These are phyloP conservation scores for Aspergillus sp. DNA, from an alignment of 2,329 filamentous ascomycete genomes.

Conservation along the genomic window DNA sequence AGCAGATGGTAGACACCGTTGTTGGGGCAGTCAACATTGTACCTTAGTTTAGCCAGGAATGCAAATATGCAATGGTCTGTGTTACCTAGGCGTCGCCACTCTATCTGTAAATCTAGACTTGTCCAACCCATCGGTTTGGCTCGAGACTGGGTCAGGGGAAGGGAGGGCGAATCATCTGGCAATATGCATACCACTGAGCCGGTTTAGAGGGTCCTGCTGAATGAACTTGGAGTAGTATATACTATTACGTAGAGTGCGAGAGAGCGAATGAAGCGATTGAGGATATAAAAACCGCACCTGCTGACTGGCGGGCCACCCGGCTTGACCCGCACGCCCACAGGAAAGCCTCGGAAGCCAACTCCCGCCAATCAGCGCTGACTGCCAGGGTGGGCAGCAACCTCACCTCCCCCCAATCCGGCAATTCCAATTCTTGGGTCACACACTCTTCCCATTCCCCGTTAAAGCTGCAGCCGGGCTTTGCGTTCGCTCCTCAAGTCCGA, in stretches of 20 bases:
- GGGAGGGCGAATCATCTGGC: too few relatives aligned
- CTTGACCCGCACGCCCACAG: background rate
- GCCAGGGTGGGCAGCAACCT: background rate
- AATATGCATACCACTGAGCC: too few relatives aligned
- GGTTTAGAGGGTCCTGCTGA: too few relatives aligned
- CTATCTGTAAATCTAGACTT: too few relatives aligned
- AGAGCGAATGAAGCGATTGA: too few relatives aligned
- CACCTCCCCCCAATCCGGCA: background rate
- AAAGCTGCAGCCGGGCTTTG: background rate
- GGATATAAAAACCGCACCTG: background rate
- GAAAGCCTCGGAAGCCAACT: background rate
- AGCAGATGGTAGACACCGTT: conserved; percentile 4
- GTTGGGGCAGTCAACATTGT: background rate
- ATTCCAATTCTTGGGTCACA: background rate
- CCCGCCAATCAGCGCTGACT: background rate
- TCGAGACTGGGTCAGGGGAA: too few relatives aligned
- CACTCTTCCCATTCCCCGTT: background rate
- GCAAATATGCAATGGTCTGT: too few relatives aligned
- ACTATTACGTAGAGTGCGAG: too few relatives aligned
- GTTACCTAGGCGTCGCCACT: too few relatives aligned
- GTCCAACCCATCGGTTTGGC: too few relatives aligned
- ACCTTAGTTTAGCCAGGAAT: too few relatives aligned
- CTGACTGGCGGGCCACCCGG: background rate
- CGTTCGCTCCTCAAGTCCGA: background rate
- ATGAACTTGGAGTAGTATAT: too few relatives aligned